phyloP scores from a whole-genome alignment of 345 rosid species.

The Moricandia moricandioides region DNA sequence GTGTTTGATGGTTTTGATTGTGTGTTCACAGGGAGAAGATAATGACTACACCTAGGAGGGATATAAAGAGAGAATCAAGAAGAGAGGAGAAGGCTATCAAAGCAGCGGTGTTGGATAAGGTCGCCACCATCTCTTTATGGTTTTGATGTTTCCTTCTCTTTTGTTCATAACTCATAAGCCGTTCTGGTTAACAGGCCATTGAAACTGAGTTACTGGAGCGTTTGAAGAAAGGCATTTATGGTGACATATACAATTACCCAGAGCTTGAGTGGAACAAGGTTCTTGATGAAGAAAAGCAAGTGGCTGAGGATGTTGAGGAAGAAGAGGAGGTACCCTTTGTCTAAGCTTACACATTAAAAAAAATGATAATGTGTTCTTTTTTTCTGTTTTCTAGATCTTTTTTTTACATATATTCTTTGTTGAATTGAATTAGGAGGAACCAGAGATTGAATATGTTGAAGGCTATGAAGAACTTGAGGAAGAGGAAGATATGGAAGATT shows the following conservation, averaged over 20 bases:
- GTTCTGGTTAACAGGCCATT: conserved; percentile 54
- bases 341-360: not conserved
- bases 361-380: not conserved
- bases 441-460: conserved; percentile 75
- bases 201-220: conserved; percentile 84
- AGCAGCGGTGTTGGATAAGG: conserved; percentile 89
- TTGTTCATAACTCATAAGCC: not conserved
- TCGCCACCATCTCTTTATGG: conserved; percentile 1
- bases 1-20: not conserved
- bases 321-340: conserved; percentile 55
- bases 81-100: conserved; percentile 84
- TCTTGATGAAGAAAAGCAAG: conserved; percentile 37
- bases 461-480: conserved; percentile 74
- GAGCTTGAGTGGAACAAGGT: conserved; percentile 28
- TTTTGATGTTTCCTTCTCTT: not conserved
- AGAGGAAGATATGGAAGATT: conserved; percentile 94
- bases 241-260: conserved; percentile 72
- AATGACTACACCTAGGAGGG: conserved; percentile 68
- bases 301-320: conserved; percentile 27
- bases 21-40: conserved; percentile 61
- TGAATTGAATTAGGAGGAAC: conserved; percentile 47
- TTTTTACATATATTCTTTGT: not conserved
- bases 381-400: not conserved
- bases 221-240: conserved; percentile 64
- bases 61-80: conserved; percentile 65